Conservation (phyloP, 768 basidiomycete species). For the Mycena albidolilacea region DNA sequence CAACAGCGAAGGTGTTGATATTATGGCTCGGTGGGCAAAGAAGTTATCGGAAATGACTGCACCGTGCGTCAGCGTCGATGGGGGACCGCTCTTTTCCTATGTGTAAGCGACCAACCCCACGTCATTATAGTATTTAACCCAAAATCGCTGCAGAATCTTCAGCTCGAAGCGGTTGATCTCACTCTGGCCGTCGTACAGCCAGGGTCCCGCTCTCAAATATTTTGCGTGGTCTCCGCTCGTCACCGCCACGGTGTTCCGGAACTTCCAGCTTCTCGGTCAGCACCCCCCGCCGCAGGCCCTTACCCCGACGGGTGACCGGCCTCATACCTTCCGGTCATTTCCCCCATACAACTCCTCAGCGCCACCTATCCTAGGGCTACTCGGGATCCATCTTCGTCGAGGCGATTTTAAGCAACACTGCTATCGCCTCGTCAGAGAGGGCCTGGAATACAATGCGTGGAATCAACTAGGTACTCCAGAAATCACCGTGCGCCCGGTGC, state of each 20-base stretch:
- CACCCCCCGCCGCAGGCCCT: background rate
- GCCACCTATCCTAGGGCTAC: slow-evolving; percentile 53
- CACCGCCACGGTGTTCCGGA: slow-evolving; percentile 14
- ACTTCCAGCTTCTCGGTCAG: slow-evolving; percentile 18
- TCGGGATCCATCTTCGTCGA: slow-evolving; percentile 65
- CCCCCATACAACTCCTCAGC: slow-evolving; percentile 2
- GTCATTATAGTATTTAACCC: background rate
- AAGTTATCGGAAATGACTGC: slow-evolving; percentile 10
- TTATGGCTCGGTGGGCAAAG: slow-evolving; percentile 15
- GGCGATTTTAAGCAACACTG: slow-evolving; percentile 66
- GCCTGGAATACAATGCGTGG: slow-evolving; percentile 57
- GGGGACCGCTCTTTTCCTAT: slow-evolving; percentile 4
- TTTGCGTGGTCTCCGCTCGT: slow-evolving; percentile 35
- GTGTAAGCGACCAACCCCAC: background rate
- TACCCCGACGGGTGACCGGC: background rate
- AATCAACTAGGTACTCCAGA: slow-evolving; percentile 51
- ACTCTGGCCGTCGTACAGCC: slow-evolving; percentile 28
- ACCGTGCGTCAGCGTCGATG: slow-evolving; percentile 12
- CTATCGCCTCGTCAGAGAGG: slow-evolving; percentile 49
- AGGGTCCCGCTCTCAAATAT: slow-evolving; percentile 15
- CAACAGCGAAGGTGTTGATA: background rate
- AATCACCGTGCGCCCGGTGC: background rate
- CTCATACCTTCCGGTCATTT: slow-evolving; percentile 18
- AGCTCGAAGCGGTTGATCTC: slow-evolving; percentile 6
- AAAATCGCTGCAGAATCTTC: slow-evolving; percentile 6